phyloP scores from a whole-genome alignment of 2,329 filamentous ascomycete species.

The Trichoderma guizhouense region DNA sequence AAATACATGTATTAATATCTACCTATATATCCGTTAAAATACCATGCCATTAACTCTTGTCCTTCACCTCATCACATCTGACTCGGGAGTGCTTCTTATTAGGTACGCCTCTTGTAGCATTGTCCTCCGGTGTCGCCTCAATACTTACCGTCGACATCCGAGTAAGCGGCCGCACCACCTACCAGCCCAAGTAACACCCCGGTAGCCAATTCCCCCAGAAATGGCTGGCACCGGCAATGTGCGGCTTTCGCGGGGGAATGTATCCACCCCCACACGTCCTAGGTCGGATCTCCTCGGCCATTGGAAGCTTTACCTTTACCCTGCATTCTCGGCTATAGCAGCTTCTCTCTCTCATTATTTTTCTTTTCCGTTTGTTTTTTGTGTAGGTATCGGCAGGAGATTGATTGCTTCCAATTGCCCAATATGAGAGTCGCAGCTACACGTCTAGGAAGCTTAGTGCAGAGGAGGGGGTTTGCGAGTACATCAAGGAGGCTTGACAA shows the following conservation, averaged over 20 bases:
- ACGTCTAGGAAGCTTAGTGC: conserved; percentile 31
- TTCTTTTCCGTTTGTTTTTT: not conserved
- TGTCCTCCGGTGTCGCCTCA: not conserved
- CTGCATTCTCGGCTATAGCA: not conserved
- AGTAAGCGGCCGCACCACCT: not conserved
- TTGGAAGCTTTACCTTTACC: not conserved
- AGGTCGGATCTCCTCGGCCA: not conserved
- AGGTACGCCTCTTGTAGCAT: too few relatives aligned
- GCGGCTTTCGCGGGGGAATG: conserved; percentile 31
- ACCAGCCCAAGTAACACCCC: not conserved
- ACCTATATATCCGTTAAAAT: too few relatives aligned
- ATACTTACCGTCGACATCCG: not conserved
- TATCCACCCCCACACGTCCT: conserved; percentile 23
- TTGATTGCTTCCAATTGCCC: not conserved
- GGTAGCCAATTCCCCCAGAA: not conserved
- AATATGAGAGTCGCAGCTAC: conserved; percentile 24
- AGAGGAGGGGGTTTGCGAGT: conserved; percentile 49
- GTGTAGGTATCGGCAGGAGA: not conserved
- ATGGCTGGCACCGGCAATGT: conserved; percentile 36
- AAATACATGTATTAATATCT: not conserved
- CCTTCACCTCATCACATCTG: not conserved
- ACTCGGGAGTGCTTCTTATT: not conserved
- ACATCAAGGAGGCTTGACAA: conserved; percentile 46
- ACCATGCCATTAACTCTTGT: not conserved
- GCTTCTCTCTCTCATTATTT: not conserved